phyloP scores from a whole-genome alignment of 768 basidiomycete genomes.

The Suillus luteus region DNA sequence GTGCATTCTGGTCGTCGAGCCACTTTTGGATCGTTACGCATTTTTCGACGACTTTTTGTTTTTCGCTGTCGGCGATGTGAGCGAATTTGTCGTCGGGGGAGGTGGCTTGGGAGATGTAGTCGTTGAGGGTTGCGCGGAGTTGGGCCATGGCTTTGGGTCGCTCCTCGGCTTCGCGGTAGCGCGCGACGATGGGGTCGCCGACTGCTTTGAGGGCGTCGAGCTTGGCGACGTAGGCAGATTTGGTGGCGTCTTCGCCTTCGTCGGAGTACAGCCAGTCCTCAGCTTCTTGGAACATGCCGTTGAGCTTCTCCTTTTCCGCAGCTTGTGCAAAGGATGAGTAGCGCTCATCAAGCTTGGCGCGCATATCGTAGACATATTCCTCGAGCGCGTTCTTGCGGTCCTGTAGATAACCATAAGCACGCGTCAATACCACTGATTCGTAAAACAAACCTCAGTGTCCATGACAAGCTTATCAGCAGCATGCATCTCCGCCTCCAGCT shows the following conservation, averaged over 20 bases:
- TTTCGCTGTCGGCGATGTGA: conserved; percentile 91
- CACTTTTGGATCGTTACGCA: conserved; percentile 90
- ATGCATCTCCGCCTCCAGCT: conserved; percentile 88
- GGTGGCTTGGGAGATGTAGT: conserved; percentile 81
- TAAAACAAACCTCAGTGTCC: conserved; percentile 84
- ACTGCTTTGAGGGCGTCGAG: conserved; percentile 82
- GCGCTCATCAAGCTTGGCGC: conserved; percentile 87
- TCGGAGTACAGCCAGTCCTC: conserved; percentile 99
- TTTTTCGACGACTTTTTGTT: conserved; percentile 84
- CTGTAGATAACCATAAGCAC: conserved; percentile 39
- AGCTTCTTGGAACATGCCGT: conserved; percentile 68
- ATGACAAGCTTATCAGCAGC: conserved; percentile 92
- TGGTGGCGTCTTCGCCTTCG: conserved; percentile 93
- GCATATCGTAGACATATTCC: conserved; percentile 97
- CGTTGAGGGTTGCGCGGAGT: conserved; percentile 88
- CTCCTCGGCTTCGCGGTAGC: conserved; percentile 82
- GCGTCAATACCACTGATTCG: conserved; percentile 1
- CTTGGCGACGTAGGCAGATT: conserved; percentile 88
- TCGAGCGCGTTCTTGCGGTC: conserved; percentile 98
- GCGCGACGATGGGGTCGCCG: conserved; percentile 84
- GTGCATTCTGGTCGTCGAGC: conserved; percentile 89
- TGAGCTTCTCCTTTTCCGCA: conserved; percentile 76
- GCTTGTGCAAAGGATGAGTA: conserved; percentile 76
- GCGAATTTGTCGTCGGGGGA: conserved; percentile 82
- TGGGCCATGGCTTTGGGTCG: conserved; percentile 70